Evolutionary conservation across 768 basidiomycete genomes (phyloP).

Genomic region (Termitomyces sp.): DNA sequence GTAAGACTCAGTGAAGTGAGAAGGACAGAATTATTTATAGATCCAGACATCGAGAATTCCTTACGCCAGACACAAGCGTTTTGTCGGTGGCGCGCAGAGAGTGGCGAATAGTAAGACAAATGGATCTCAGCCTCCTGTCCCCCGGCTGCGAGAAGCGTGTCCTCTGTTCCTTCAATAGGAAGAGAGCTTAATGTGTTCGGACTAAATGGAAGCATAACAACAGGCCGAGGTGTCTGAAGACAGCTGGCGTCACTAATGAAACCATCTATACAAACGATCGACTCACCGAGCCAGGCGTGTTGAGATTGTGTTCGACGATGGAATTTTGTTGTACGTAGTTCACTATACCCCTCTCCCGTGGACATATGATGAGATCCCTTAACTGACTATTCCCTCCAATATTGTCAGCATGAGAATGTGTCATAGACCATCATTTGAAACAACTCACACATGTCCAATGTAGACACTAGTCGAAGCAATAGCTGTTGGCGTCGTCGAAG

Average conservation of each 20-base stretch:
- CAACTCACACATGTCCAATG: slow-evolving; percentile 59
- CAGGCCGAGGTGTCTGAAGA: slow-evolving; percentile 34
- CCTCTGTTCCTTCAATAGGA: slow-evolving; percentile 40
- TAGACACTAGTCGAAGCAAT: slow-evolving; percentile 37
- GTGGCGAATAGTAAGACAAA: slow-evolving; percentile 41
- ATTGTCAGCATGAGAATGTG: neutral
- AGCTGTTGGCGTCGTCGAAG: slow-evolving; percentile 34
- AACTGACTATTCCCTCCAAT: slow-evolving; percentile 47
- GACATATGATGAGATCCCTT: slow-evolving; percentile 74
- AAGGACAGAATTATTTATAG: slow-evolving; percentile 82
- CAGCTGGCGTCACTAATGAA: slow-evolving; percentile 1
- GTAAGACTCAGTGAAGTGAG: slow-evolving; percentile 56
- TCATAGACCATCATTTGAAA: neutral
- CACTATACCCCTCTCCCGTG: slow-evolving; percentile 55
- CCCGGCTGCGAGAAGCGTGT: slow-evolving; percentile 68
- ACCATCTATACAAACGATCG: slow-evolving; percentile 6
- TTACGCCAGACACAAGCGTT: slow-evolving; percentile 46
- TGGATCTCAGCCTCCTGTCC: slow-evolving; percentile 71
- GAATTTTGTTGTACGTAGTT: slow-evolving; percentile 50
- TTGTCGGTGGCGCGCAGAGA: slow-evolving; percentile 18
- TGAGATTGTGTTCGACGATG: slow-evolving; percentile 59
- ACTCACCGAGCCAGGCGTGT: slow-evolving; percentile 40
- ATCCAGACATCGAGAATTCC: slow-evolving; percentile 48
- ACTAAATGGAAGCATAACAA: slow-evolving; percentile 50
- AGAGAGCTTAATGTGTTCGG: slow-evolving; percentile 64